phyloP scores from a whole-genome alignment of 352 stramenopile species.

The Pythium phragmitis region DNA sequence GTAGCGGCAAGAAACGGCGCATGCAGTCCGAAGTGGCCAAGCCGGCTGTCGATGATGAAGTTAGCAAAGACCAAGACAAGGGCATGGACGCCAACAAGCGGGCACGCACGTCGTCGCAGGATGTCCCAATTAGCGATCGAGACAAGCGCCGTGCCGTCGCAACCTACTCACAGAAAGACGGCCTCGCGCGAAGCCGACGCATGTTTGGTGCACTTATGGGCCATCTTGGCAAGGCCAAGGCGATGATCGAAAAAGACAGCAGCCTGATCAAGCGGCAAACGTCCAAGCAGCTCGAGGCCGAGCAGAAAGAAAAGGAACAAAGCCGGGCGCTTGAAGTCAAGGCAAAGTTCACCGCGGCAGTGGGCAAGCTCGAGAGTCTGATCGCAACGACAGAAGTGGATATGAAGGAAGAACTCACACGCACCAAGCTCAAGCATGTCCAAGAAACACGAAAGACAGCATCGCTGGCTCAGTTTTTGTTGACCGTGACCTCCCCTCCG shows the following conservation, averaged over 20 bases:
- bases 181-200: slow-evolving; percentile 62
- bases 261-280: slow-evolving; percentile 71
- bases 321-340: slow-evolving; percentile 46
- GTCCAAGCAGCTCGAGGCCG: slow-evolving; percentile 59
- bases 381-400: slow-evolving; percentile 50
- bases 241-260: slow-evolving; percentile 77
- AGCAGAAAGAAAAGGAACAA: slow-evolving; percentile 70
- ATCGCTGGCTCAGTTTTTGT: slow-evolving; percentile 56
- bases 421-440: slow-evolving; percentile 60
- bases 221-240: slow-evolving; percentile 76
- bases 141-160: slow-evolving; percentile 55
- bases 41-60: background rate
- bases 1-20: slow-evolving; percentile 41
- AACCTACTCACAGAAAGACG: slow-evolving; percentile 60
- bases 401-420: slow-evolving; percentile 48
- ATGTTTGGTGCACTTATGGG: slow-evolving; percentile 86
- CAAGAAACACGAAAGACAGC: slow-evolving; percentile 45
- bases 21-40: slow-evolving; percentile 21
- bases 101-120: background rate
- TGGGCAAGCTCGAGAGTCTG: slow-evolving; percentile 42
- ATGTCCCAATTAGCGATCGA: slow-evolving; percentile 19
- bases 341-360: slow-evolving; percentile 36
- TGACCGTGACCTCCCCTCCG: slow-evolving; percentile 63
- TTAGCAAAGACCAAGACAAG: background rate
- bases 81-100: background rate